A percentile compares a stretch with the other conserved stretches of the same genome.
phyloP scores from a whole-genome alignment of 805 yeast genomes.

The Lachancea nothofagi region DNA sequence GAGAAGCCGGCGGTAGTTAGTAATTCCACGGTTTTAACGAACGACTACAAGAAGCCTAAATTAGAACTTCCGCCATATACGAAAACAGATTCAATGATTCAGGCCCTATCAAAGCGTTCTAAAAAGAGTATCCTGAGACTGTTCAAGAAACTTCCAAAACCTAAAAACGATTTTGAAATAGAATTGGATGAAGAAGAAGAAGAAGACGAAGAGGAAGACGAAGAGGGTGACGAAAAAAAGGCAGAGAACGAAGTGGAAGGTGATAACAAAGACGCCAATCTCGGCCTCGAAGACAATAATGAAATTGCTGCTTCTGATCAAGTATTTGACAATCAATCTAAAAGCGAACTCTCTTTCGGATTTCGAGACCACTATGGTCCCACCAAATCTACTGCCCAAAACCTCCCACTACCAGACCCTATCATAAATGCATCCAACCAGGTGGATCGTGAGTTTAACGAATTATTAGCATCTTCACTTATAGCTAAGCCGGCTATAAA shows the following conservation, averaged over 20 bases:
- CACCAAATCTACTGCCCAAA: too few species aligned
- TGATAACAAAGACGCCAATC: too few species aligned
- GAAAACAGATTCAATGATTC: too few species aligned
- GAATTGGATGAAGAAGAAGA: constrained; percentile 32
- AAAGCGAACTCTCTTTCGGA: not conserved
- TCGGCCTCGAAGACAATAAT: too few species aligned
- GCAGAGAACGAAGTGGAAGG: not conserved
- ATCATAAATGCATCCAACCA: constrained; percentile 15
- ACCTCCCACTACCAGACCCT: constrained; percentile 17
- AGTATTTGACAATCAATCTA: not conserved
- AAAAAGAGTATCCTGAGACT: constrained; percentile 13
- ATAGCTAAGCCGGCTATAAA: not conserved
- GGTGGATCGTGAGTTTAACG: constrained; percentile 22
- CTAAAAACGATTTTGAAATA: constrained; percentile 45
- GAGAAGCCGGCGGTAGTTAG: constrained; percentile 12
- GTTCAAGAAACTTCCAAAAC: constrained; percentile 36
- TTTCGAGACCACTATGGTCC: not conserved
- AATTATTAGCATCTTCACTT: constrained; percentile 13
- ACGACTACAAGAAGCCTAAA: constrained; percentile 24
- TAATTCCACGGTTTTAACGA: constrained; percentile 11
- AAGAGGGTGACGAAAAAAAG: constrained; percentile 9
- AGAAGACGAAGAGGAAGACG: constrained; percentile 27
- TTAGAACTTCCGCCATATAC: constrained; percentile 32
- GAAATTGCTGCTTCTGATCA: too few species aligned
- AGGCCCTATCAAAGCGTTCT: not conserved